Percentiles rank a stretch among this genome's conserved stretches.
Conservation (phyloP, 345 rosid species). For the Gossypium thurberi region DNA sequence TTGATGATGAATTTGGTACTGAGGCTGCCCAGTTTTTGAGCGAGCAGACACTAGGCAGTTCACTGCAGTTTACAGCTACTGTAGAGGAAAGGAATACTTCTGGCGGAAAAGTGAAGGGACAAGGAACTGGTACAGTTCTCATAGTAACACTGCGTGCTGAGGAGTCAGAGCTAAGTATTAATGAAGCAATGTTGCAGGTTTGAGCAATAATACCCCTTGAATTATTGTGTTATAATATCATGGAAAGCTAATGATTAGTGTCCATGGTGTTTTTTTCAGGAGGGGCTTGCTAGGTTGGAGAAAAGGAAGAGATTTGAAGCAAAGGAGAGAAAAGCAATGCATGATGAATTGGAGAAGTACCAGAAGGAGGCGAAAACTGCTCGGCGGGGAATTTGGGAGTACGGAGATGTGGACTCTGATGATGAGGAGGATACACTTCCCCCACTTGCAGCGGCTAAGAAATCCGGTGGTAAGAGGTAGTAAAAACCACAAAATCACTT, state of each 20-base stretch:
- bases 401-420: constrained; percentile 88
- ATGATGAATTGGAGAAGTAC: constrained; percentile 64
- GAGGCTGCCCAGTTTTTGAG: constrained; percentile 85
- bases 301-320: constrained; percentile 75
- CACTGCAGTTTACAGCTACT: constrained; percentile 67
- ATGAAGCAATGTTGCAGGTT: constrained; percentile 89
- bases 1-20: constrained; percentile 79
- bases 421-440: constrained; percentile 86
- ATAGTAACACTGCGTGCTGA: constrained; percentile 68
- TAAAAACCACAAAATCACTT: background rate
- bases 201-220: background rate
- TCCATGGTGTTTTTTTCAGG: constrained; percentile 37
- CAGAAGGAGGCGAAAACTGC: constrained; percentile 72
- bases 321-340: constrained; percentile 54
- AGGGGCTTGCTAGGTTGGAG: constrained; percentile 89
- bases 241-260: too few relatives aligned
- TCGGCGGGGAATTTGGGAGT: constrained; percentile 86
- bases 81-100: constrained; percentile 83
- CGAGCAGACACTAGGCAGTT: constrained; percentile 45
- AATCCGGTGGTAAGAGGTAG: constrained; percentile 42
- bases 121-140: constrained; percentile 79
- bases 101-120: constrained; percentile 89
- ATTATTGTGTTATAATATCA: background rate
- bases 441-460: constrained; percentile 31
- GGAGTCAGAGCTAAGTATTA: constrained; percentile 73